Evolutionary conservation across 2,329 filamentous ascomycete species (phyloP).

Genomic region (Neopestalotiopsis rosae): DNA sequence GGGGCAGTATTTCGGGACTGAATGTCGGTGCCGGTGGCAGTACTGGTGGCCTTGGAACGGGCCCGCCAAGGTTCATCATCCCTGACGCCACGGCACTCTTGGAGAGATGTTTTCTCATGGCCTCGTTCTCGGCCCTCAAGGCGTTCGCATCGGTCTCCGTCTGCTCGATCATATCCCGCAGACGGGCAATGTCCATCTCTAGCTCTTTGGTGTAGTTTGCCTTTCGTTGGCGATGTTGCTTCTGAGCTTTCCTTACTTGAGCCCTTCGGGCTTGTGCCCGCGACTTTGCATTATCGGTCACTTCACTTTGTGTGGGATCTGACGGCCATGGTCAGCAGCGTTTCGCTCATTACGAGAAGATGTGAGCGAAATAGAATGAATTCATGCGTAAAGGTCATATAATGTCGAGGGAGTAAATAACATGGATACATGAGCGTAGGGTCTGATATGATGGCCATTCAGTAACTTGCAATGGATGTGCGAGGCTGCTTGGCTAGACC

Average conservation of each 20-base stretch:
- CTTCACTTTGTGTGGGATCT: slow-evolving; percentile 9
- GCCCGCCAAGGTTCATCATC: not conserved
- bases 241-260: slow-evolving; percentile 59
- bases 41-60: not conserved
- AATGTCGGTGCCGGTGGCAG: not conserved
- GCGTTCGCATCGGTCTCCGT: slow-evolving; percentile 44
- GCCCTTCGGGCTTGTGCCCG: slow-evolving; percentile 54
- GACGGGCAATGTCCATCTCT: slow-evolving; percentile 54
- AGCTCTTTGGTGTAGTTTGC: slow-evolving; percentile 60
- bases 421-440: too few relatives aligned
- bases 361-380: not conserved
- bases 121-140: slow-evolving; percentile 49
- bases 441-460: too few relatives aligned
- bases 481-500: too few relatives aligned
- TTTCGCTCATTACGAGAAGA: not conserved
- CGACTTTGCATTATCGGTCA: slow-evolving; percentile 30
- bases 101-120: slow-evolving; percentile 43
- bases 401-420: not conserved
- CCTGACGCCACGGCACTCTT: slow-evolving; percentile 26
- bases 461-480: too few relatives aligned
- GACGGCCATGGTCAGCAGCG: not conserved
- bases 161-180: slow-evolving; percentile 52
- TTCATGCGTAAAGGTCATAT: not conserved
- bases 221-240: slow-evolving; percentile 61
- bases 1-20: not conserved